A percentile compares a stretch with the other conserved stretches of the same genome.
Evolutionary conservation across 1,284 basidiomycete species (phyloP).

Genomic region (Trametes sp.): DNA sequence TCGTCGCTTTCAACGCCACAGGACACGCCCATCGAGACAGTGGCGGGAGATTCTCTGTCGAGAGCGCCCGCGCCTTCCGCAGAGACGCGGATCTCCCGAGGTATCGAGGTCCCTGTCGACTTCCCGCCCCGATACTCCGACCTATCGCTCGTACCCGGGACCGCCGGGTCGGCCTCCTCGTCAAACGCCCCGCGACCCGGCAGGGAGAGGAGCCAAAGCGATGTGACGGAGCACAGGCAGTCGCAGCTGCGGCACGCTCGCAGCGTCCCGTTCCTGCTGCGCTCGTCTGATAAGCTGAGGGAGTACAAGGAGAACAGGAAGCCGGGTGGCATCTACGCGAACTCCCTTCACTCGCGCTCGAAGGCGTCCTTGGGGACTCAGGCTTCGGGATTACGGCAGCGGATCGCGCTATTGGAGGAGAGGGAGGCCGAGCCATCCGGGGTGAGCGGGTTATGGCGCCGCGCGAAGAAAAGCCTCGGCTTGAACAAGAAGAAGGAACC

Average conservation of each 20-base stretch:
- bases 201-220: conserved; percentile 11
- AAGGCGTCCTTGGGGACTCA: not conserved
- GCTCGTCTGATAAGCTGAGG: not conserved
- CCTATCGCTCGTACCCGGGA: not conserved
- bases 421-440: too few relatives aligned
- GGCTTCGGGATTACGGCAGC: not conserved
- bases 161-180: too few relatives aligned
- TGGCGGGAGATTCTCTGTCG: not conserved
- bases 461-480: conserved; percentile 8
- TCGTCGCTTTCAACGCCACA: not conserved
- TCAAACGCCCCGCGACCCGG: too few relatives aligned
- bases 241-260: conserved; percentile 5
- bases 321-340: not conserved
- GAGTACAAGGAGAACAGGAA: not conserved
- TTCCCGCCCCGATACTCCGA: conserved; percentile 12
- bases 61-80: not conserved
- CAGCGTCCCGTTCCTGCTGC: conserved; percentile 12
- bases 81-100: not conserved
- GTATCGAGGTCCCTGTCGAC: not conserved
- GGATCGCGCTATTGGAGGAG: too few relatives aligned
- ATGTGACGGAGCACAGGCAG: conserved; percentile 3
- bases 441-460: conserved; percentile 5
- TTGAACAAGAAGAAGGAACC: conserved; percentile 11
- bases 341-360: conserved; percentile 1
- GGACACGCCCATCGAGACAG: not conserved